A percentile compares a stretch with the other conserved stretches of the same genome.
phyloP scores from a whole-genome alignment of 2,329 filamentous ascomycete species.

The Tolypocladium amazonense region DNA sequence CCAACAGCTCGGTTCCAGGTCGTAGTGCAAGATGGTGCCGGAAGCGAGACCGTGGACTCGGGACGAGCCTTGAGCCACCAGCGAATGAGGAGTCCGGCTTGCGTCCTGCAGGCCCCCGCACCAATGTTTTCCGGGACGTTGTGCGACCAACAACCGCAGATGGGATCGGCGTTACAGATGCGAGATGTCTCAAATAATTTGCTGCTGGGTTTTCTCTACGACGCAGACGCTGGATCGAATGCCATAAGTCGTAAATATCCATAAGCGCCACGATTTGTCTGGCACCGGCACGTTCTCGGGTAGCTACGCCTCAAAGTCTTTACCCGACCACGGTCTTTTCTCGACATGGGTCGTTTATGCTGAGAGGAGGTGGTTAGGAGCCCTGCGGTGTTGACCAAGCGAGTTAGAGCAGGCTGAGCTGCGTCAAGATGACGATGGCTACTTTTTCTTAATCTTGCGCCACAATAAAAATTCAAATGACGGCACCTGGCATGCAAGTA shows the following conservation, averaged over 20 bases:
- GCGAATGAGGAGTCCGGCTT: neutral
- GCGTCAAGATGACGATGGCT: no score
- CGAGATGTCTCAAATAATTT: neutral
- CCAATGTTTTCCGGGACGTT: neutral
- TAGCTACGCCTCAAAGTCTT: neutral
- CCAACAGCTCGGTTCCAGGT: neutral
- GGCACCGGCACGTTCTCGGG: neutral
- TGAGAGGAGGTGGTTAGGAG: neutral
- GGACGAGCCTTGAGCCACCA: neutral
- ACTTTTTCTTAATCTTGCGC: no score
- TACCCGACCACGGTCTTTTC: neutral
- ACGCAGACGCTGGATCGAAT: neutral
- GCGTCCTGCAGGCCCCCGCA: neutral
- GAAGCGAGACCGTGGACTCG: neutral
- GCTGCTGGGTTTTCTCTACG: neutral
- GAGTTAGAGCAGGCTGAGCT: neutral
- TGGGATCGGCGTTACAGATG: neutral
- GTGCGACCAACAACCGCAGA: neutral
- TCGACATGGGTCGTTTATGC: neutral
- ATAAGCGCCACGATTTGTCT: neutral
- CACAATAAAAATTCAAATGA: no score
- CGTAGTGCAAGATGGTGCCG: neutral
- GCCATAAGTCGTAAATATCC: neutral
- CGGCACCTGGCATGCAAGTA: neutral
- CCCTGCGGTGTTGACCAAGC: neutral